Conservation (phyloP, 192 early-diverging fungal genomes). For the Dimargaris xerosporica region DNA sequence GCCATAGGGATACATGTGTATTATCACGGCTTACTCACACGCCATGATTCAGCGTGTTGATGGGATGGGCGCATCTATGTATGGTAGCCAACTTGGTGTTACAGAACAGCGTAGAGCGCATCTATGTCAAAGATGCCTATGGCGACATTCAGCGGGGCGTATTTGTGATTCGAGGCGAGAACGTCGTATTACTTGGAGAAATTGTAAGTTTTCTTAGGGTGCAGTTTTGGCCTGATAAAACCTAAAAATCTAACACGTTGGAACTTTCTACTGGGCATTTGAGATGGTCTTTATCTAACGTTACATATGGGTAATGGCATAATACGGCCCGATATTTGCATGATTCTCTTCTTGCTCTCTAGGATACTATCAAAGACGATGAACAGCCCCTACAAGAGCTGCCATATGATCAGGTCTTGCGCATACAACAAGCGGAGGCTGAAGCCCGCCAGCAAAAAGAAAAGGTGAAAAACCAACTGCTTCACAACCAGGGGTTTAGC, state of each 20-base stretch:
- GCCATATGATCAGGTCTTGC: conserved; percentile 61
- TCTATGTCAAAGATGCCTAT: conserved; percentile 72
- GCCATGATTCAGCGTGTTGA: no score
- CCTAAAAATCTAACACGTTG: no score
- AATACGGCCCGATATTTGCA: no score
- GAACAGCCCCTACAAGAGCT: conserved; percentile 52
- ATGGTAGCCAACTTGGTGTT: conserved; percentile 83
- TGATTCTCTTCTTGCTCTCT: conserved; percentile 7
- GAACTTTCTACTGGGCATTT: no score
- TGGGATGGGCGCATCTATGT: no score
- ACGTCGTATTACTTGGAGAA: conserved; percentile 91
- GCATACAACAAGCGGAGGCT: conserved; percentile 59
- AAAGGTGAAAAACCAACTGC: conserved; percentile 50
- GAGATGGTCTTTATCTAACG: no score
- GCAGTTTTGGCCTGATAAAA: no score
- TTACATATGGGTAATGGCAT: no score
- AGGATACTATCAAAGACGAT: conserved; percentile 48
- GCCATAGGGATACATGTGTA: no score
- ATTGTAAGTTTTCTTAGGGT: conserved; percentile 37
- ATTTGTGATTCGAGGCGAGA: conserved; percentile 93
- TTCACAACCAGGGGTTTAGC: conserved; percentile 76
- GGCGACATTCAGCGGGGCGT: conserved; percentile 88
- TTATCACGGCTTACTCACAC: no score
- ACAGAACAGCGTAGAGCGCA: conserved; percentile 95
- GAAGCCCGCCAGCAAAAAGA: conserved; percentile 58